Evolutionary conservation across 1,139 yeast genomes (phyloP), one percentile per base, ranked within the genome.

Genomic region (Blastobotrys aristatus): DNA sequence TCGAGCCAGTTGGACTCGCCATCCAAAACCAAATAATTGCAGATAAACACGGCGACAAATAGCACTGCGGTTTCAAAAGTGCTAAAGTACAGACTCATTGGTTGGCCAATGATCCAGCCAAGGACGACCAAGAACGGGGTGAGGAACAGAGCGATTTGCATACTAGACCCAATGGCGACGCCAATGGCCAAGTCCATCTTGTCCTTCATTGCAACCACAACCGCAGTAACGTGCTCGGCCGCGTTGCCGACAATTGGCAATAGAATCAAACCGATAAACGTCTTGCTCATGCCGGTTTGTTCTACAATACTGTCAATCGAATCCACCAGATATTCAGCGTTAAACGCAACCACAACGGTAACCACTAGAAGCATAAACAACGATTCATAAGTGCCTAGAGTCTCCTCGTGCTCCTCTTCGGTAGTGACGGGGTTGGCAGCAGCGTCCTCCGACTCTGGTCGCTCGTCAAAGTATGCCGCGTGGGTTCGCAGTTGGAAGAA

Each of bases 241-340:
- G 98, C 98, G 61, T 92, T 92, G 50, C 98, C 98, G 27, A 92
- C 97, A 54, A 94, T 90, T 43, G 98, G 98, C 53, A 92, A 82
- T 43, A 92, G 80, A 58, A 92, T 84, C 57, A 92, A 74, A 66
- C 98, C 98, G 59, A 92, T 88, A 62, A 92, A 92, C 0, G 97
- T 90, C 74, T 90, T 92, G 44, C 96, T 85, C 54, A 92, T 74
- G 3, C 96, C 96, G 2, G 95, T 80, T 36, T 80, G 70, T 53
- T 73, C 85, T 35, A 92, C 98, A 54, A 92, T 80, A 51, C 78
- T 83, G 68, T 92, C 97, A 59, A 92, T 92, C 27, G 96, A 83
- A 32, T 90, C 94, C 49, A 92, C 98, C 57, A 92, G 76, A 67
- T 79, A 86, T 67, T 92, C 98, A 4, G 98, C 98, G 67, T 95